A percentile compares a stretch with the other conserved stretches of the same genome.
Conservation (phyloP, 106 monocot species). For the Phalaenopsis equestris region DNA sequence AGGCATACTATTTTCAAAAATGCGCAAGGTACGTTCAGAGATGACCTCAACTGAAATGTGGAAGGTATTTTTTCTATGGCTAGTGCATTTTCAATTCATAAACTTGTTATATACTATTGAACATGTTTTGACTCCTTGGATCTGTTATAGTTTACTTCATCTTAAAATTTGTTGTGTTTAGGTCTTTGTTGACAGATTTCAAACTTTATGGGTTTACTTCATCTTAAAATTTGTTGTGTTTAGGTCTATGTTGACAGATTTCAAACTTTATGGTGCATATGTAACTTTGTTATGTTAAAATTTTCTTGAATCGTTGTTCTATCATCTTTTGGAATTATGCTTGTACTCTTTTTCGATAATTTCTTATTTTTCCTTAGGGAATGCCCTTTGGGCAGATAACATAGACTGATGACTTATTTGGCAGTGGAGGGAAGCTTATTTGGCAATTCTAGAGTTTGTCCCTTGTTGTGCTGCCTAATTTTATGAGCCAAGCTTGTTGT, state of each 20-base stretch:
- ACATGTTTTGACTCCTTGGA: not conserved
- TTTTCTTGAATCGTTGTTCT: too few species aligned
- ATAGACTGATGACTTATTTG: too few species aligned
- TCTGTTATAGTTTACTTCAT: not conserved
- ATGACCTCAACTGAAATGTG: slow-evolving; percentile 82
- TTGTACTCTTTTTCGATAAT: too few species aligned
- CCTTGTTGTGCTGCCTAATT: too few species aligned
- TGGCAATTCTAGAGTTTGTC: too few species aligned
- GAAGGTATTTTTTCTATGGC: slow-evolving; percentile 49
- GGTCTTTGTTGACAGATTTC: not conserved
- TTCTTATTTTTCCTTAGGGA: too few species aligned
- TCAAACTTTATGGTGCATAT: not conserved
- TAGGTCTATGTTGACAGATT: not conserved
- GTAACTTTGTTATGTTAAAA: not conserved
- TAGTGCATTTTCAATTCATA: not conserved
- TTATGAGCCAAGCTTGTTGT: too few species aligned
- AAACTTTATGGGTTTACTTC: not conserved
- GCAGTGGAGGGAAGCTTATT: too few species aligned
- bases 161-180: not conserved
- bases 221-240: not conserved
- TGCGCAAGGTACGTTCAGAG: slow-evolving; percentile 88
- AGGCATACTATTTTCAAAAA: slow-evolving; percentile 64
- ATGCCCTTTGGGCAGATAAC: too few species aligned
- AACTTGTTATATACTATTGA: not conserved
- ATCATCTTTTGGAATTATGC: too few species aligned